phyloP scores from a whole-genome alignment of 768 basidiomycete genomes.

The Coprinellus micaceus region DNA sequence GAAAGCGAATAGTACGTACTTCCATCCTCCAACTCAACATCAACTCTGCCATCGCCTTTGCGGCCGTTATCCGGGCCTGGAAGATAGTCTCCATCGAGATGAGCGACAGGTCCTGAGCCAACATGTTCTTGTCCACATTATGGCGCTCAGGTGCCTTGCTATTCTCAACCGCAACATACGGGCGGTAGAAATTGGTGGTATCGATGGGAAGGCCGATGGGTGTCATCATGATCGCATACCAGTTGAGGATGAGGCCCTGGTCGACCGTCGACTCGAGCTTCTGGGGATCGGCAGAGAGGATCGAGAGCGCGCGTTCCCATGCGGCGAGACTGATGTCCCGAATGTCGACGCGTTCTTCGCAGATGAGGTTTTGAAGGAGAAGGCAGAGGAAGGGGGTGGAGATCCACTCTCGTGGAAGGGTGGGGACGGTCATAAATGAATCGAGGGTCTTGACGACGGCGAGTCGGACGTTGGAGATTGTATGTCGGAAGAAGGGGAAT shows the following conservation, averaged over 20 bases:
- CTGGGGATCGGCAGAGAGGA: constrained; percentile 43
- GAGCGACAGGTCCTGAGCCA: constrained; percentile 84
- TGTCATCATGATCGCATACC: constrained; percentile 87
- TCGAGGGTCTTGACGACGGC: constrained; percentile 88
- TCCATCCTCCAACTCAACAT: constrained; percentile 64
- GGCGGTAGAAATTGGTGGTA: constrained; percentile 61
- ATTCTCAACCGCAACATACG: constrained; percentile 47
- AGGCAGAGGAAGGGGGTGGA: constrained; percentile 71
- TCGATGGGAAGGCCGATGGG: constrained; percentile 83
- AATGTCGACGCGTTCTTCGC: constrained; percentile 86
- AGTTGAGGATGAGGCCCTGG: constrained; percentile 65
- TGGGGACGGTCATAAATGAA: constrained; percentile 77
- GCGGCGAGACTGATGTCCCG: constrained; percentile 66
- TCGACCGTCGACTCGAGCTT: constrained; percentile 52
- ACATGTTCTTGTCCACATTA: constrained; percentile 95
- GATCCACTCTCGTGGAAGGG: constrained; percentile 80
- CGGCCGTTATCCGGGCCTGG: constrained; percentile 74
- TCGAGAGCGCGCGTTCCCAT: constrained; percentile 69
- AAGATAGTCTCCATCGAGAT: constrained; percentile 73
- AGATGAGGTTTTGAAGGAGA: constrained; percentile 89
- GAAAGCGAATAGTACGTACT: constrained; percentile 33
- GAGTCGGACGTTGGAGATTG: constrained; percentile 87
- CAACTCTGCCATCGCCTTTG: constrained; percentile 71
- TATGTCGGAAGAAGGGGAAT: constrained; percentile 97
- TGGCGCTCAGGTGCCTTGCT: constrained; percentile 61